phyloP scores from a whole-genome alignment of 495 filamentous ascomycete species.

The Penicillium samsonianum region DNA sequence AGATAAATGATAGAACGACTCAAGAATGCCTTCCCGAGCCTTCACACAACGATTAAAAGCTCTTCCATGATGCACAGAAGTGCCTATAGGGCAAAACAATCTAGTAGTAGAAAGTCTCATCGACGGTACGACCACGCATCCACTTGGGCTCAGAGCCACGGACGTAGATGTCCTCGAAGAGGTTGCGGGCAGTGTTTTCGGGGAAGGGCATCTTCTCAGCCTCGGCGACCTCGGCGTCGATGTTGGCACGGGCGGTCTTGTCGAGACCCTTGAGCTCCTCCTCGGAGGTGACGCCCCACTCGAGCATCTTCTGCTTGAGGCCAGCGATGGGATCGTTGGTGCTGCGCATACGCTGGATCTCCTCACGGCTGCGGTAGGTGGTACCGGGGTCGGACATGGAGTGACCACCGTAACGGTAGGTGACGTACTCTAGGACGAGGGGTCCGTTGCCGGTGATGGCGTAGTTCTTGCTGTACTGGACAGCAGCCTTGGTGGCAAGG shows the following conservation, averaged over 20 bases:
- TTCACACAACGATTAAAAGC: constrained; percentile 14
- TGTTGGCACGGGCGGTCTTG: constrained; percentile 79
- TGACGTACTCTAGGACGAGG: constrained; percentile 96
- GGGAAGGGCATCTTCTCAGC: constrained; percentile 85
- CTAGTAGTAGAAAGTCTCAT: constrained; percentile 92
- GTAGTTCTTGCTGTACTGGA: constrained; percentile 87
- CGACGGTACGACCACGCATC: constrained; percentile 83
- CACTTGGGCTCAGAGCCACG: constrained; percentile 85
- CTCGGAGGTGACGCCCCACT: constrained; percentile 89
- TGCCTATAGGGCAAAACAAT: constrained; percentile 16
- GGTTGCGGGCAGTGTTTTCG: constrained; percentile 70
- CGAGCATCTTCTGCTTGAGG: constrained; percentile 94
- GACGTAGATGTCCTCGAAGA: constrained; percentile 98
- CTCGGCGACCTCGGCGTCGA: constrained; percentile 86
- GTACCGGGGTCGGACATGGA: constrained; percentile 99
- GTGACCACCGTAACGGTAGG: constrained; percentile 98
- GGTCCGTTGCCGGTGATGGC: constrained; percentile 80
- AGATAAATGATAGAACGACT: constrained; percentile 30
- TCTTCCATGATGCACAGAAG: constrained; percentile 16
- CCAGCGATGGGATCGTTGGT: constrained; percentile 98
- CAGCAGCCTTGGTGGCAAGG: constrained; percentile 94
- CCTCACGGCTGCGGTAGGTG: constrained; percentile 97
- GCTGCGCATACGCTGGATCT: constrained; percentile 98
- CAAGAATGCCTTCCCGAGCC: constrained; percentile 18
- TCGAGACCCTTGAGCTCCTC: constrained; percentile 97